A percentile compares a stretch with the other conserved stretches of the same genome.
These are phyloP conservation scores for Plasmodium ovale DNA, from an alignment of 169 alveolate species.

Conservation along the genomic window DNA sequence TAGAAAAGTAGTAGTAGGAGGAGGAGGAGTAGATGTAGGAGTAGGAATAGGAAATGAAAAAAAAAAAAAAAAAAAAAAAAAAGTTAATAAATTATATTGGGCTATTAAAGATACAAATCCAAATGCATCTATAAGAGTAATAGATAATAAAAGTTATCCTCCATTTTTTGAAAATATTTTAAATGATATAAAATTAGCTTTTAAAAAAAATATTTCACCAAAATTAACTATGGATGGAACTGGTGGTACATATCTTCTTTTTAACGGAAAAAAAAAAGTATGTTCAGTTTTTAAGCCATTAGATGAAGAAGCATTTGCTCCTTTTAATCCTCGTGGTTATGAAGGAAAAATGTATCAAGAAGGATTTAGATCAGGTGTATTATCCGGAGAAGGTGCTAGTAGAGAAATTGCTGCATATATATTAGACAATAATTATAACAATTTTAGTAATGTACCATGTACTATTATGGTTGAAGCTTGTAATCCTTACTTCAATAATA, in stretches of 20 bases:
- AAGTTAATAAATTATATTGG: constrained; percentile 78
- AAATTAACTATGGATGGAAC: constrained; percentile 98
- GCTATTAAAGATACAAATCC: constrained; percentile 78
- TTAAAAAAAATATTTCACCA: constrained; percentile 95
- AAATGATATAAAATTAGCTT: constrained; percentile 91
- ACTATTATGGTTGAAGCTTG: constrained; percentile 97
- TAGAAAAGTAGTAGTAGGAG: constrained; percentile 52
- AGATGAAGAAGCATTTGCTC: constrained; percentile 99
- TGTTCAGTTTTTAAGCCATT: constrained; percentile 97
- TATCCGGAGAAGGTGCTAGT: constrained; percentile 98
- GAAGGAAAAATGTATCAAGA: constrained; percentile 94
- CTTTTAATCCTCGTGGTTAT: constrained; percentile 98
- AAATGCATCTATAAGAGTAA: constrained; percentile 77
- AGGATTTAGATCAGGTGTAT: constrained; percentile 95
- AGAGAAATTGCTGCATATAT: constrained; percentile 99
- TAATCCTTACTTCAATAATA: constrained; percentile 94
- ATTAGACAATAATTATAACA: constrained; percentile 90
- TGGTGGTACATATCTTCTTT: constrained; percentile 96
- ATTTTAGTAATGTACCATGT: constrained; percentile 95
- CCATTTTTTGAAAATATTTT: constrained; percentile 79
- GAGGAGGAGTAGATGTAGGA: too few species aligned
- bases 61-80: constrained; percentile 81
- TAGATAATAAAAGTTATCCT: constrained; percentile 79
- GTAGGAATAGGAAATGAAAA: too few species aligned
- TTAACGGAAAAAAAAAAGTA: constrained; percentile 89